Evolutionary conservation across 1,284 basidiomycete species (phyloP).

Genomic region (Irpex lacteus): DNA sequence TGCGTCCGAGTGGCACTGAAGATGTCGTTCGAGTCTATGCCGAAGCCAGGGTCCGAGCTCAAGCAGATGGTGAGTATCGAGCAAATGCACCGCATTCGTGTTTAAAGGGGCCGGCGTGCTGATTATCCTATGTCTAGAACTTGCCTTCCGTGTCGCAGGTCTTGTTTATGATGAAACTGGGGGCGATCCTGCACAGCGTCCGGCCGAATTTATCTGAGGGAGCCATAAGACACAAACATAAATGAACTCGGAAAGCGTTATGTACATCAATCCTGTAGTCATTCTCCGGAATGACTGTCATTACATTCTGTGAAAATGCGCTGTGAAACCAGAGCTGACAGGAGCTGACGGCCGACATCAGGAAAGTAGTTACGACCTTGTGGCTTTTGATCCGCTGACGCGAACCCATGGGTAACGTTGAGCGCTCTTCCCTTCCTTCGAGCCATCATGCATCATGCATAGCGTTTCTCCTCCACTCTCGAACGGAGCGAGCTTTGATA

Average conservation of each 20-base stretch:
- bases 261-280: not conserved
- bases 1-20: constrained; percentile 96
- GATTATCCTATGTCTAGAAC: constrained; percentile 44
- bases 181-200: constrained; percentile 64
- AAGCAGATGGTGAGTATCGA: constrained; percentile 74
- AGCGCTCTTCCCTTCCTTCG: not conserved
- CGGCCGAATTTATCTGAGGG: constrained; percentile 62
- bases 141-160: constrained; percentile 81
- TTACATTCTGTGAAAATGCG: too few relatives aligned
- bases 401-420: not conserved
- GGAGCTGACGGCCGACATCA: not conserved
- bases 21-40: constrained; percentile 99
- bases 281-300: too few relatives aligned
- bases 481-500: not conserved
- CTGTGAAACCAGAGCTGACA: not conserved
- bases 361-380: not conserved
- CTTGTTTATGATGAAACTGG: constrained; percentile 79
- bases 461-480: not conserved
- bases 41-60: constrained; percentile 74
- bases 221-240: constrained; percentile 1
- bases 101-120: not conserved
- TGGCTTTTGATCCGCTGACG: not conserved
- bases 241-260: constrained; percentile 2
- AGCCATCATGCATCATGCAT: not conserved
- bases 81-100: constrained; percentile 1